Evolutionary conservation across 495 filamentous ascomycete species (phyloP), one percentile per base, ranked within the genome.

Genomic region (Sabuloglossum arenarium): DNA sequence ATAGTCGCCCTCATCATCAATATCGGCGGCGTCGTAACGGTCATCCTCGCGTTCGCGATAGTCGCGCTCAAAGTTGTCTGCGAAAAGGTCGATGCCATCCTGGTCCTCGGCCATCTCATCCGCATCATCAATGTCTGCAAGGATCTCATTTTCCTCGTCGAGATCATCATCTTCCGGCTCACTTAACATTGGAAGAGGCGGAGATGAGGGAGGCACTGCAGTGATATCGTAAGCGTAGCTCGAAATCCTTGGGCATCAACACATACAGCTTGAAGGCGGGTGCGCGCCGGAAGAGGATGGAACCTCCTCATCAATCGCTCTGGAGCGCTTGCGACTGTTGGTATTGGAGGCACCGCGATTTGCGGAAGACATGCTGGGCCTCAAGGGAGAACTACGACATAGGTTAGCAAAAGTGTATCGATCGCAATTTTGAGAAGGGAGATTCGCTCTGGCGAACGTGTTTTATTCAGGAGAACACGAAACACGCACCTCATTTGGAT

Each of bases 21-120:
- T 80, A 61, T 84, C 81, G 53, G 72, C 70, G 31, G 77, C 81
- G 25, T 75, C 77, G 63, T 91, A 97, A 19, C 74, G 75, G 66
- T 77, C 75, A 68, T 72, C 77, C 58, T 76, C 76, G 47, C 69
- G 73, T 39, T 70, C 71, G 54, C 73, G 72, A 67, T 96, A 94
- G 68, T 96, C 89, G 57, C 75, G 74, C 68, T 94, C 87, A 67
- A 88, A 94, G 59, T 87, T 84, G 60, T 93, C 85, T 31, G 75
- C 84, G 63, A 96, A 96, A 27, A 99, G 77, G 69, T 99, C 90
- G 61, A 96, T 94, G 19, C 85, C 85, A 46, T 82, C 85, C 61
- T 91, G 86, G 62, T 97, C 91, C 66, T 97, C 93, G 11, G 89
- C 93, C 79, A 88, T 79, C 67, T 99, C 93, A 61, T 97, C 93